Percentiles rank a stretch among this genome's conserved stretches.
Evolutionary conservation across 139 green algal species (phyloP).

Genomic region (Pleodorina starrii): DNA sequence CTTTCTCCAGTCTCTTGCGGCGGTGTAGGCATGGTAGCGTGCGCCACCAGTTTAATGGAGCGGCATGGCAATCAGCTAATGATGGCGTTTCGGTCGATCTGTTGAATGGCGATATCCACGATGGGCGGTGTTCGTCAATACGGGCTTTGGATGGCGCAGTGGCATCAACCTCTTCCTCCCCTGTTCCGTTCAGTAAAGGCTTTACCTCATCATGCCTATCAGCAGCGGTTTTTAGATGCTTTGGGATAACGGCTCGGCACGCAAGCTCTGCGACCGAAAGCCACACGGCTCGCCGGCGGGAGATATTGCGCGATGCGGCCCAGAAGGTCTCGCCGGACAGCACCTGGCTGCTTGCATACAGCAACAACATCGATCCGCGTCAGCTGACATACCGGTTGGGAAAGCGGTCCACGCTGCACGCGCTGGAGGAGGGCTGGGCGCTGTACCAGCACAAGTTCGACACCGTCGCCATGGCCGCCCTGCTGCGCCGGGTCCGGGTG

Average conservation of each 20-base stretch:
- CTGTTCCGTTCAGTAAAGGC: background rate
- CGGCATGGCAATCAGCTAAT: background rate
- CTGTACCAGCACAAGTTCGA: conserved; percentile 39
- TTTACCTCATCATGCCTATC: background rate
- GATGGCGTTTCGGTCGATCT: background rate
- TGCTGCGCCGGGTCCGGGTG: conserved; percentile 22
- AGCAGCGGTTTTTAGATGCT: background rate
- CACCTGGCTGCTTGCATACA: conserved; percentile 11
- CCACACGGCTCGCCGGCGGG: background rate
- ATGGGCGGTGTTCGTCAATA: background rate
- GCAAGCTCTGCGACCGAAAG: background rate
- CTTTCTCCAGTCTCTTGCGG: background rate
- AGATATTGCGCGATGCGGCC: background rate
- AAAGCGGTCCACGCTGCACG: conserved; percentile 4
- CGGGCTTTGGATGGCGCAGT: background rate
- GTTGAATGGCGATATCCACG: too few relatives aligned
- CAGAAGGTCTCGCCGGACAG: background rate
- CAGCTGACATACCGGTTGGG: conserved; percentile 32
- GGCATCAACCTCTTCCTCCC: background rate
- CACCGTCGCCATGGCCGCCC: conserved; percentile 36
- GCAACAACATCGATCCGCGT: background rate
- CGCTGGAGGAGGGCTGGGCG: conserved; percentile 14
- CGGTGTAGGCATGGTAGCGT: background rate
- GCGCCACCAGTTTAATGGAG: background rate
- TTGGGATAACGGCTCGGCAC: background rate